Evolutionary conservation across 805 yeast genomes (phyloP), one percentile per base, ranked within the genome.

Genomic region (Candida multigemmis): DNA sequence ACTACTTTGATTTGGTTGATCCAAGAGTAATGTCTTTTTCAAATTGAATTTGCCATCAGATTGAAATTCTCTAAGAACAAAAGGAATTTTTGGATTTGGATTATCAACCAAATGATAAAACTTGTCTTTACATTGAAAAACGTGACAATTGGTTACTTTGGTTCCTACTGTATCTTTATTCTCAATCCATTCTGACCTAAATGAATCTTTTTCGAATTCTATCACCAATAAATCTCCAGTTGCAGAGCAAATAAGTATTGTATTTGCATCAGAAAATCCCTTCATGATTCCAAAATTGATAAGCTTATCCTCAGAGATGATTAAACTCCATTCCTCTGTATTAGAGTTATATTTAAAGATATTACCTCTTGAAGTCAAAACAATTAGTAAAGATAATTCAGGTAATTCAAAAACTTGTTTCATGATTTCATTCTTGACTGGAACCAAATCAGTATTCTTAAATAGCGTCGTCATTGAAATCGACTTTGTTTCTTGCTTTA

Each of bases 41-140:
- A 61, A 20, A 3, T 46, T 41, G 2, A 68, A 41, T 1, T 16
- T 18, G 2, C 30, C 34, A 12, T 24, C 24, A 7, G 23, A 21
- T 15, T 50, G 39, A 22, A 76, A 38, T 20, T 55, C 56, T 28
- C 60, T 40, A 12, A 73, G 45, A 3, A 64, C 34, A 25, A 80
- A 60, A 3, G 73, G 69, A 25, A 71, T 74, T 3, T 50, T 56
- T 1, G 80, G 77, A 41, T 78, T 74, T 22, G 91, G 87, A 10
- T 84, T 73, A 38, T 81, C 91, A 5, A 67, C 43, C 11, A 80
- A 42, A 0, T 73, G 21, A 24, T 59, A 60, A 9, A 59, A 33
- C 6, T 43, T 43, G 1, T 24, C 21, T 1, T 48, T 45, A 13
- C 44, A 33, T 10, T 23, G 13, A 16, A 40, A 25, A 0, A 62